A percentile compares a stretch with the other conserved stretches of the same genome.
Conservation (phyloP, 2,329 filamentous ascomycete genomes). For the Sporothrix sp. region DNA sequence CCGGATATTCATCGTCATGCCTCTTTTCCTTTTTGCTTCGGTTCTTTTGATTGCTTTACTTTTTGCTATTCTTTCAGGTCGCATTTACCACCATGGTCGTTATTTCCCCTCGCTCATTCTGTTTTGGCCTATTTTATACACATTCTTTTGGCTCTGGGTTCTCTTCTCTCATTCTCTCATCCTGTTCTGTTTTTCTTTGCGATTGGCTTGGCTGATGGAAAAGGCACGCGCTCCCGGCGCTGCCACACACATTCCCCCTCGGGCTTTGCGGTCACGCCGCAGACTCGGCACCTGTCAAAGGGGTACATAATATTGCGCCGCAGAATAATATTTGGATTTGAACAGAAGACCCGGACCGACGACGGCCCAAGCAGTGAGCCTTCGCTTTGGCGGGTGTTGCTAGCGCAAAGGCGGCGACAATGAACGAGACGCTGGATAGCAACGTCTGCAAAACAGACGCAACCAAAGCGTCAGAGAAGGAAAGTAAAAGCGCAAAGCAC, state of each 20-base stretch:
- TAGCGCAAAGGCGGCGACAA: too few species aligned
- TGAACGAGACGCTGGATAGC: too few species aligned
- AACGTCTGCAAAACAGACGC: too few species aligned
- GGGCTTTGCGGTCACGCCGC: neutral
- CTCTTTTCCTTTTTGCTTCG: neutral
- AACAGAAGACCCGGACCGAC: neutral
- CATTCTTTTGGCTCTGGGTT: neutral
- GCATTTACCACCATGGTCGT: neutral
- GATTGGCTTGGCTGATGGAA: too few species aligned
- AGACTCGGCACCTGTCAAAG: neutral
- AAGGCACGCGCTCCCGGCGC: neutral
- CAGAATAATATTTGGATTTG: conserved; percentile 3
- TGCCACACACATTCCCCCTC: neutral
- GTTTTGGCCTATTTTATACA: neutral
- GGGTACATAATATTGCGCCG: neutral
- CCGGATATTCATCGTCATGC: neutral
- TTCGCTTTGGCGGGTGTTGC: too few species aligned
- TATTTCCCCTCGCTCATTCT: neutral
- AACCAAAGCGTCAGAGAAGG: too few species aligned
- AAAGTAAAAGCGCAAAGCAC: too few species aligned
- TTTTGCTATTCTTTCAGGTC: neutral
- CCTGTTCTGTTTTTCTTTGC: neutral
- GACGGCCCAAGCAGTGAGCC: too few species aligned
- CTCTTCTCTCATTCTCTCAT: neutral
- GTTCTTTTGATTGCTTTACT: neutral